These are phyloP conservation scores for Aaosphaeria arxii DNA, from an alignment of 2,329 filamentous ascomycete genomes.

Conservation along the genomic window DNA sequence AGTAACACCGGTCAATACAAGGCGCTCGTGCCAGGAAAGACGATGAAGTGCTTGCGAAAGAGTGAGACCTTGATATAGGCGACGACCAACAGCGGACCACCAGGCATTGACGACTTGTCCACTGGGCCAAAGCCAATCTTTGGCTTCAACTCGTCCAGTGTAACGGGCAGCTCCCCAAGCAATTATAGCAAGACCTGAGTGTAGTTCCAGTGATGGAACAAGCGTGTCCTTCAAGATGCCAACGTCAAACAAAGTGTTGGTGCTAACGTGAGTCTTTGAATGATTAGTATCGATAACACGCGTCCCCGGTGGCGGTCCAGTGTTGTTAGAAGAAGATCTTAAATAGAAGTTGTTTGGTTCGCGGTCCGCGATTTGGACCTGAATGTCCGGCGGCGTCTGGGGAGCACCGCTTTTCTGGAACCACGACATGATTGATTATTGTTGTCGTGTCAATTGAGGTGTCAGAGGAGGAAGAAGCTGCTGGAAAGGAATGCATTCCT, in stretches of 20 bases:
- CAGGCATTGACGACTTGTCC: conserved; percentile 57
- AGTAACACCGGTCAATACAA: conserved; percentile 56
- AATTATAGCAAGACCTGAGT: conserved; percentile 51
- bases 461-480: too few species aligned
- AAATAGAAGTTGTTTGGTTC: conserved; percentile 32
- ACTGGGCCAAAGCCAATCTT: conserved; percentile 59
- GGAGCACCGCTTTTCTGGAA: conserved; percentile 20
- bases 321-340: conserved; percentile 10
- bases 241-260: conserved; percentile 37
- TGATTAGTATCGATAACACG: conserved; percentile 25
- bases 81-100: conserved; percentile 58
- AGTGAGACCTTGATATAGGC: conserved; percentile 47
- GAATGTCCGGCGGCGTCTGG: conserved; percentile 23
- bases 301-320: conserved; percentile 6
- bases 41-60: conserved; percentile 46
- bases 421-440: conserved; percentile 20
- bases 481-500: not conserved
- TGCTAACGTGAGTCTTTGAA: conserved; percentile 30
- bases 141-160: conserved; percentile 56
- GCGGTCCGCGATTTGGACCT: conserved; percentile 28
- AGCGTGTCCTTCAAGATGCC: conserved; percentile 55
- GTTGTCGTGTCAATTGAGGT: too few species aligned
- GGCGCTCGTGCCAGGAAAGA: conserved; percentile 53
- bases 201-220: conserved; percentile 54
- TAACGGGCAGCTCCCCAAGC: conserved; percentile 52